Evolutionary conservation across 2,329 filamentous ascomycete species (phyloP).

Genomic region (Samsoniella hepiali): DNA sequence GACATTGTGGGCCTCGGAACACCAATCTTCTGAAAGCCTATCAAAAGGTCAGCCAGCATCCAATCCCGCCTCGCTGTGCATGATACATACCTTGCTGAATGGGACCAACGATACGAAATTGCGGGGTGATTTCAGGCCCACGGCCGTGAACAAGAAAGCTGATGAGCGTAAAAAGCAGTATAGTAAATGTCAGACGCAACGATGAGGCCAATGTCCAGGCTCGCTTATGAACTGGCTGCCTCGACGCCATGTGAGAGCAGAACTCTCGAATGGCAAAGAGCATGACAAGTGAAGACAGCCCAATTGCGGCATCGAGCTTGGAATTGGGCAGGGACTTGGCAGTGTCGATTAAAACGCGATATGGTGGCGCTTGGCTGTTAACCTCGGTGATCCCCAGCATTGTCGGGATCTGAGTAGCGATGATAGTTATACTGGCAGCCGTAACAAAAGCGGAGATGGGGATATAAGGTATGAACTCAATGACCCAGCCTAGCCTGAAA

Average conservation of each 20-base stretch:
- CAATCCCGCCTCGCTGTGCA: neutral
- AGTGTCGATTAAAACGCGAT: slow-evolving; percentile 44
- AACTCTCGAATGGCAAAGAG: slow-evolving; percentile 62
- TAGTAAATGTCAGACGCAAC: slow-evolving; percentile 70
- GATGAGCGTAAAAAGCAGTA: slow-evolving; percentile 71
- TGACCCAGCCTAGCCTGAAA: slow-evolving; percentile 46
- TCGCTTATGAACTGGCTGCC: slow-evolving; percentile 58
- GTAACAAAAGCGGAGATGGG: slow-evolving; percentile 52
- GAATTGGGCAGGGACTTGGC: slow-evolving; percentile 40
- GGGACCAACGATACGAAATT: slow-evolving; percentile 60
- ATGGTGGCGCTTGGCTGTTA: slow-evolving; percentile 44
- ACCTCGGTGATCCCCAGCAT: slow-evolving; percentile 42
- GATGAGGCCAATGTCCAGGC: slow-evolving; percentile 73
- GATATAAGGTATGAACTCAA: slow-evolving; percentile 50
- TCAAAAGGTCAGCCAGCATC: slow-evolving; percentile 19
- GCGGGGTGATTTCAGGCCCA: slow-evolving; percentile 34
- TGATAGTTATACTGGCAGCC: slow-evolving; percentile 49
- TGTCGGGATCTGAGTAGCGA: slow-evolving; percentile 44
- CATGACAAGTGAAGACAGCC: slow-evolving; percentile 62
- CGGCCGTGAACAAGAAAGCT: slow-evolving; percentile 65
- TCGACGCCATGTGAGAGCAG: slow-evolving; percentile 59
- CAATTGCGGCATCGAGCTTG: slow-evolving; percentile 67
- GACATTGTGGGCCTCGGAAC: slow-evolving; percentile 54
- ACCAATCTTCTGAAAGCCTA: slow-evolving; percentile 61
- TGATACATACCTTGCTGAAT: slow-evolving; percentile 56